Evolutionary conservation across 2,329 filamentous ascomycete species (phyloP), one percentile per base, ranked within the genome.

Genomic region (Didymosphaeria variabile): DNA sequence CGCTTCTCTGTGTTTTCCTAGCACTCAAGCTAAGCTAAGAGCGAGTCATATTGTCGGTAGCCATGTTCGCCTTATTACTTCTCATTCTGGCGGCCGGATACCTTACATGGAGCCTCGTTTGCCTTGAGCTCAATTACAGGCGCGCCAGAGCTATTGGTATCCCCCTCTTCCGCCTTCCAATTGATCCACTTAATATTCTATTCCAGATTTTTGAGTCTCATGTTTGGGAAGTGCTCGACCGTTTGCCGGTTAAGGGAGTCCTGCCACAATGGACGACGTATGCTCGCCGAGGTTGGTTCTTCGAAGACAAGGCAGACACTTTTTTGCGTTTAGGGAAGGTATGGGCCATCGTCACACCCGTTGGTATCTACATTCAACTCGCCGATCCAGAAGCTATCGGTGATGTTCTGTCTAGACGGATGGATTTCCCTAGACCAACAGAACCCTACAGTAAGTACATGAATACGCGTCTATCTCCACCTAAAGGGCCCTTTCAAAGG

Each of bases 271-370:
- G 51, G 15, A 31, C 58, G 13, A 61, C 29, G n/a, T 67, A 65
- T 31, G 26, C 59, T 45, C 59, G 64, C 26, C 62, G 68, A 17
- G 68, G 64, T 3, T 69, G 68, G 67, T 61, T 59, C 49, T 72
- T 67, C 40, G 23, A 31, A 2, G 65, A 67, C 42, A 69, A 69
- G 54, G 65, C 65, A 0, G 45, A 55, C 8, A 57, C 56, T 2
- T 67, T 69, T 34, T 52, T 63, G 3, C 42, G 40, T 3, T 62
- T 58, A 36, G 69, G 67, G 0, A 59, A 61, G 1, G 61, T 68
- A 2, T 69, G 29, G 7, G 65, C 66, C 8, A 47, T 55, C 10
- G 61, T 67, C 0, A 67, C 64, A 15, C 67, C 67, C 1, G 19
- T 53, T 13, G 53, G 55, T 1, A 64, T 68, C 32, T 50, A 66